Evolutionary conservation across 345 rosid species (phyloP), one percentile per base, ranked within the genome.

Genomic region (Anastatica hierochuntica): DNA sequence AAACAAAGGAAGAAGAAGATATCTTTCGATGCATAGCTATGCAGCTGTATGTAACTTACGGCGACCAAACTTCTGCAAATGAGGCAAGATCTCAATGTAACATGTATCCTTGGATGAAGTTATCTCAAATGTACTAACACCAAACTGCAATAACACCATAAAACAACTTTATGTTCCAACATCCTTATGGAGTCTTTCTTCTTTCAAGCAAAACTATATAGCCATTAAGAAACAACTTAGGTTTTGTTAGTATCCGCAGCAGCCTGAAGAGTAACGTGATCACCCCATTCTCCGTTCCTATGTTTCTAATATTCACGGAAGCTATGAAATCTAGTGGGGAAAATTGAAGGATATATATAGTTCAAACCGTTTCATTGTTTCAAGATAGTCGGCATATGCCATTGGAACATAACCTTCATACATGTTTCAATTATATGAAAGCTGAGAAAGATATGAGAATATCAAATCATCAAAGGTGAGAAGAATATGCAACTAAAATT

Each of bases 31-130:
- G n/a, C n/a, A n/a, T n/a, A n/a, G n/a, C n/a, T n/a, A n/a, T n/a
- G n/a, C n/a, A n/a, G 18, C 3, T 12, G 33, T 6, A 49, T 8
- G 63, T 14, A 48, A 53, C 74, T 76, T 79, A 85, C 96, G 85
- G 60, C 96, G 80, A 58, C 70, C 42, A 6, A 94, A 84, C 76
- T 74, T 88, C 41, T 69, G 74, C 26, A 56, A 7, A 34, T 65
- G 69, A 2, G 95, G 98, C 66, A 83, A 76, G 67, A 92, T 88
- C 81, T 92, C 98, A 49, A 83, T 74, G 63, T 78, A 88, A 66
- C 94, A 85, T 38, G 98, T 85, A 43, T 92, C 94, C 75, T 79
- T 88, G 49, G 88, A 92, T 23, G 98, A 92, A 47, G 96, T 88
- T 39, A 85, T 62, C 68, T 88, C 80, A 64, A 88, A 79, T 72